Percentiles rank a stretch among this genome's conserved stretches.
Evolutionary conservation across 352 stramenopile species (phyloP).

Genomic region (Phytophthora fragariae): DNA sequence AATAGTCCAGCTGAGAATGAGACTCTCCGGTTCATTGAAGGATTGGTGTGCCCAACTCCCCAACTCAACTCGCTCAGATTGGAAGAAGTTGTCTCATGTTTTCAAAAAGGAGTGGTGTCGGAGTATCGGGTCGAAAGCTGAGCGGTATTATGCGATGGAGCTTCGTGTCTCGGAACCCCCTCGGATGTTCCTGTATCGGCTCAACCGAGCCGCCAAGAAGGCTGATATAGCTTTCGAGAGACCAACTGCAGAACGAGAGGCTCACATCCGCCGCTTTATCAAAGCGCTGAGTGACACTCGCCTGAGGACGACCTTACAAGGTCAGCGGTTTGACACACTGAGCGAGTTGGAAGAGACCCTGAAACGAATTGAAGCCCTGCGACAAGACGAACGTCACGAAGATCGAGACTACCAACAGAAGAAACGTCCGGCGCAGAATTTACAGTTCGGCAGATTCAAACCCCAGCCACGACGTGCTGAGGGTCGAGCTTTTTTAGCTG

Average conservation of each 20-base stretch:
- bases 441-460: too few species aligned
- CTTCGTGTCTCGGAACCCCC: not conserved
- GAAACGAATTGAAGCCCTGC: not conserved
- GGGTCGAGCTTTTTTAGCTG: not conserved
- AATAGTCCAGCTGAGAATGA: not conserved
- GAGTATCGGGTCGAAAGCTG: not conserved
- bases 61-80: not conserved
- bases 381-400: not conserved
- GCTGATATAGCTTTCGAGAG: not conserved
- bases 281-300: not conserved
- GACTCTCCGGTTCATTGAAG: not conserved
- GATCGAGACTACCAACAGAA: too few species aligned
- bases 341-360: not conserved
- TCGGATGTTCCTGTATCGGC: not conserved
- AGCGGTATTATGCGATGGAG: not conserved
- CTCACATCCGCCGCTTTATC: not conserved
- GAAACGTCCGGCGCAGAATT: too few species aligned
- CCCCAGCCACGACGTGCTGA: too few species aligned
- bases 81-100: not conserved
- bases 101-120: not conserved
- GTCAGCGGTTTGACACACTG: not conserved
- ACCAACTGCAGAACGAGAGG: not conserved
- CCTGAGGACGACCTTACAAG: not conserved
- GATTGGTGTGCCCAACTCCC: not conserved
- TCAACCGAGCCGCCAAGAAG: not conserved